Evolutionary conservation across 2,329 filamentous ascomycete species (phyloP).

Genomic region (Trichoderma asperellum): DNA sequence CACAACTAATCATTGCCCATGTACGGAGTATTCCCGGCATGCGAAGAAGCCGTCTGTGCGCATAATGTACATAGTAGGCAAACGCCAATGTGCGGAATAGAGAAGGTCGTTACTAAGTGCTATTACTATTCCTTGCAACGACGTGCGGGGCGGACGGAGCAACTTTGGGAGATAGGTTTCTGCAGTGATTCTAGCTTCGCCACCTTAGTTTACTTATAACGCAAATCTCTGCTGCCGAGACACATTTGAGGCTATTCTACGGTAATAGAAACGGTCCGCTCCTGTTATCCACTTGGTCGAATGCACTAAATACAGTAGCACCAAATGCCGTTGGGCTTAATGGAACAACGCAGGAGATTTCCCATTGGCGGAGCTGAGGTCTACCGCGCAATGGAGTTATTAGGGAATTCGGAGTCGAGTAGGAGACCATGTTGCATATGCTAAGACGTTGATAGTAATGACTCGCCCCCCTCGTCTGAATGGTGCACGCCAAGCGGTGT

Average conservation of each 20-base stretch:
- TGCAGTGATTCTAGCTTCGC: neutral
- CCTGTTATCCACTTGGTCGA: conserved; percentile 13
- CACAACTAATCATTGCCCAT: neutral
- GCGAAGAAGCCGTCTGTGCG: neutral
- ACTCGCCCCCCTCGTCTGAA: neutral
- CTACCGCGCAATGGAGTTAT: neutral
- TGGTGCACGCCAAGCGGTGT: neutral
- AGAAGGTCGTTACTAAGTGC: neutral
- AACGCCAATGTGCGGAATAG: conserved; percentile 7
- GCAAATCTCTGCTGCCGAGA: conserved; percentile 9
- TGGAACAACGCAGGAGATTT: neutral
- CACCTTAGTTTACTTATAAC: neutral
- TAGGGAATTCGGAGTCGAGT: neutral
- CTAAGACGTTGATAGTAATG: neutral
- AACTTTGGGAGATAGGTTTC: neutral
- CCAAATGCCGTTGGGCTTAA: conserved; percentile 1
- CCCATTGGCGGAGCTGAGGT: neutral
- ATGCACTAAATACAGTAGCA: neutral
- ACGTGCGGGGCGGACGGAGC: neutral
- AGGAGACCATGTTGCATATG: neutral
- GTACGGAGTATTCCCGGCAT: neutral
- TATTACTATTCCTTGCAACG: neutral
- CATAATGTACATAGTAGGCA: neutral
- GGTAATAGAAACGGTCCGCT: conserved; percentile 13
- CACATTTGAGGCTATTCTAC: neutral